Base-by-base conservation (phyloP, 169 alveolate species). In the Babesia microti region DNA sequence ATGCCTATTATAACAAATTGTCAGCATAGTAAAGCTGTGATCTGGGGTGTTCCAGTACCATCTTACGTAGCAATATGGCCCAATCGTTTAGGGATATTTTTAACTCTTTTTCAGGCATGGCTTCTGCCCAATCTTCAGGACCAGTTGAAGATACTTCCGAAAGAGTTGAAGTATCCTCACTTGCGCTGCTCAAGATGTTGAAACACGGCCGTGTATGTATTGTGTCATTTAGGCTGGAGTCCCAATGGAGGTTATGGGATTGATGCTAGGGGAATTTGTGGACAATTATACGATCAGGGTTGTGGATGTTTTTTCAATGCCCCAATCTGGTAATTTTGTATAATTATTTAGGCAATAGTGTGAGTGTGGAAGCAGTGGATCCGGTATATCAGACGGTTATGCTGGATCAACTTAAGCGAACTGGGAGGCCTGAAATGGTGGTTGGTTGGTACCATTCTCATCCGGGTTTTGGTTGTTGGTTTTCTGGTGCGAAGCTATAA, bases 171-270 rank as follows among this genome's bases (percentile, higher is more conserved):
- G 90, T 95, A 18, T 92, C 98, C 4, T 91, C 97, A 4, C 83
- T 93, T 39, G 97, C 98, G 6, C 79, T 95, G 40, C 75, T 92
- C 41, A 96, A 96, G 66, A 96, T 96, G 98, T 84, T 96, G 24
- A 92, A 92, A 72, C 99, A 96, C 78, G 98, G 98, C 28, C 85
- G 97, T 43, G 95, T 87, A 49, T 67, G 74, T 29, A 48, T 17
- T 27, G 21, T 39, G 3, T 36, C 40, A 58, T 66, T 22, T 44
- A 87, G 88, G 97, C 98, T 1, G 99, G 99, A 24, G 97, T 96
- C 6, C 99, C 99, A 7, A 91, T 96, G 93, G 99, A 96, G 79
- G 99, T 94, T 32, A 94, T 96, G 99, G 99, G 99, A 27, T 84
- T 96, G 21, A 89, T 96, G 94, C 85, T 96, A 27, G 99, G 99